Percentiles rank a stretch among this genome's conserved stretches.
phyloP scores from a whole-genome alignment of 495 filamentous ascomycete species.

The Bacidia gigantensis region DNA sequence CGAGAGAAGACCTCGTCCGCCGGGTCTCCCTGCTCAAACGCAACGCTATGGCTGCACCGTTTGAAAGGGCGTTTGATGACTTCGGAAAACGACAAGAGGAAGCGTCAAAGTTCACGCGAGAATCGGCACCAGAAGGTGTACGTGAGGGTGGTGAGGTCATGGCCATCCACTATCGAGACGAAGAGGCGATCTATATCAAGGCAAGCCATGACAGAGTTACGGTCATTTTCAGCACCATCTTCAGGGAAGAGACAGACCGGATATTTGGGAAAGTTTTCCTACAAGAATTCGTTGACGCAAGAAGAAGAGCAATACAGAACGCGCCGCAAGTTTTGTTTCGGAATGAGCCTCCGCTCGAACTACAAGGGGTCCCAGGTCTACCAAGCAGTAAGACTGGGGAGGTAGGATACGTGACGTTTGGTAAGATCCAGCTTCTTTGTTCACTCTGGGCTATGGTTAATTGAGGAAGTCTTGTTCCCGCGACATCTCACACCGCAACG shows the following conservation, averaged over 20 bases:
- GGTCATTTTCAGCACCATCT: conserved; percentile 97
- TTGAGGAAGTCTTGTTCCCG: conserved; percentile 71
- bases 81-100: conserved; percentile 73
- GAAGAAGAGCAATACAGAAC: conserved; percentile 90
- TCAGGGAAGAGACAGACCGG: conserved; percentile 91
- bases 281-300: conserved; percentile 93
- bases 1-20: conserved; percentile 67
- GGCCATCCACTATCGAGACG: conserved; percentile 94
- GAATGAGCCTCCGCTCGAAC: conserved; percentile 84
- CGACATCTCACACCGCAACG: conserved; percentile 81
- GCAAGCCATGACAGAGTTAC: conserved; percentile 93
- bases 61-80: conserved; percentile 90
- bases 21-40: conserved; percentile 83
- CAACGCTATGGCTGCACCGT: conserved; percentile 95
- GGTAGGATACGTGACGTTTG: conserved; percentile 95
- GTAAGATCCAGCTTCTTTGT: conserved; percentile 32
- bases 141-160: conserved; percentile 83
- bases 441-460: conserved; percentile 6
- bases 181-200: conserved; percentile 99
- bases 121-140: conserved; percentile 80
- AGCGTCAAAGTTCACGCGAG: conserved; percentile 76
- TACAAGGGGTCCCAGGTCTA: conserved; percentile 74
- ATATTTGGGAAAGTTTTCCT: conserved; percentile 95
- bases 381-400: conserved; percentile 57
- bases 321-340: conserved; percentile 96